These are phyloP conservation scores for Linnemannia exigua DNA, from an alignment of 192 early-diverging fungal genomes.

Conservation along the genomic window DNA sequence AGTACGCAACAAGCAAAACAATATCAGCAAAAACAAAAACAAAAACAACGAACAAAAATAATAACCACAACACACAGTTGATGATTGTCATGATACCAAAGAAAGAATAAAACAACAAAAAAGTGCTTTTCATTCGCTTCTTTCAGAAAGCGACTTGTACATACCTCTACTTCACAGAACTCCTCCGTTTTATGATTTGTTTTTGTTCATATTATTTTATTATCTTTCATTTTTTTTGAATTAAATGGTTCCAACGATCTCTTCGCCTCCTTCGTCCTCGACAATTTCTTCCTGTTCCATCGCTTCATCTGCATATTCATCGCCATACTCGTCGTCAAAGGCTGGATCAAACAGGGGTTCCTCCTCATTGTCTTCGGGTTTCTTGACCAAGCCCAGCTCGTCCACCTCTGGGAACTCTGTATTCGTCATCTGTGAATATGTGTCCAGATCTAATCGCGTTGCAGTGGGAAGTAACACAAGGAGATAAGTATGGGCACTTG, in stretches of 20 bases:
- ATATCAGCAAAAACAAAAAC: background rate
- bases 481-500: no score
- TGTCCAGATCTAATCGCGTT: conserved; percentile 25
- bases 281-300: conserved; percentile 17
- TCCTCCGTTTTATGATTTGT: background rate
- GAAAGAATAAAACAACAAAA: conserved; percentile 6
- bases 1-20: background rate
- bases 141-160: background rate
- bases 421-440: conserved; percentile 32
- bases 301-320: conserved; percentile 6
- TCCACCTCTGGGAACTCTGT: conserved; percentile 35
- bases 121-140: background rate
- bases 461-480: background rate
- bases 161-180: background rate
- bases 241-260: conserved; percentile 36
- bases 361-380: conserved; percentile 15
- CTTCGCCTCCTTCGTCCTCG: conserved; percentile 32
- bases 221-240: background rate
- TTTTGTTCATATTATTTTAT: background rate
- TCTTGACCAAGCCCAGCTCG: conserved; percentile 25
- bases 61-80: background rate
- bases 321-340: conserved; percentile 25
- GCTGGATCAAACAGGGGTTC: conserved; percentile 9
- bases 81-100: background rate
- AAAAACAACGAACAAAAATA: background rate